Base-by-base conservation (phyloP, 495 filamentous ascomycete species). In the Penicillium tannophilum region DNA sequence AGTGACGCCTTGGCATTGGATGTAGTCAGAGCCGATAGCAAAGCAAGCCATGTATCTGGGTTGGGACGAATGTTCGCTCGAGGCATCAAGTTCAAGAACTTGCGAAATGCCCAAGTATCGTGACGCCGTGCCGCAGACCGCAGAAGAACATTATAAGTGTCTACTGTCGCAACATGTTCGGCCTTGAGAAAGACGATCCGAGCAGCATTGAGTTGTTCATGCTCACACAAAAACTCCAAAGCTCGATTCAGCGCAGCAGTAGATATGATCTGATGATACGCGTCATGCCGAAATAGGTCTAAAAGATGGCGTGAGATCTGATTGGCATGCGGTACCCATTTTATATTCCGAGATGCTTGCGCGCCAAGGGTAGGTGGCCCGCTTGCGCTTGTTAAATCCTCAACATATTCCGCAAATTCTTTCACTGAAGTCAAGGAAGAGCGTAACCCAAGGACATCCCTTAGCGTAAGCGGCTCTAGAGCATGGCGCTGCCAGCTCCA, bases 91-190 rank as follows among this genome's bases (percentile, higher is more conserved):
- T 57, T 42, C 20, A 81, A 50, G 17, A 77, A 52, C 3, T 52
- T 36, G 10, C 61, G 63, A 39, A 81, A 82, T 4, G 55, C 59
- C 4, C 31, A 52, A 20, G 74, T 48, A 61, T 82, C 68, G 52
- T 74, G 75, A 33, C 62, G 67, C 35, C 53, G 56, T 35, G 78
- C 78, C 35, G 71, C 61, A 16, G 60, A 62, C 42, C 66, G 62
- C 33, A 83, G 59, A 19, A 82, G 56, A 24, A 82, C 72, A 35
- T 82, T 82, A 54, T 70, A 80, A 10, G 77, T 77, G 12, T 76
- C 72, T 10, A 68, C 60, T 5, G 76, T 76, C 23, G 70, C 65
- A 23, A 82, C 62, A 55, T 73, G 63, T 47, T 76, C 69, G 50
- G 69, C 66, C 23, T 35, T 51, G 17, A 49, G 44, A 39, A 76